phyloP scores from a whole-genome alignment of 2,329 filamentous ascomycete genomes.

The Helotiales sp. region DNA sequence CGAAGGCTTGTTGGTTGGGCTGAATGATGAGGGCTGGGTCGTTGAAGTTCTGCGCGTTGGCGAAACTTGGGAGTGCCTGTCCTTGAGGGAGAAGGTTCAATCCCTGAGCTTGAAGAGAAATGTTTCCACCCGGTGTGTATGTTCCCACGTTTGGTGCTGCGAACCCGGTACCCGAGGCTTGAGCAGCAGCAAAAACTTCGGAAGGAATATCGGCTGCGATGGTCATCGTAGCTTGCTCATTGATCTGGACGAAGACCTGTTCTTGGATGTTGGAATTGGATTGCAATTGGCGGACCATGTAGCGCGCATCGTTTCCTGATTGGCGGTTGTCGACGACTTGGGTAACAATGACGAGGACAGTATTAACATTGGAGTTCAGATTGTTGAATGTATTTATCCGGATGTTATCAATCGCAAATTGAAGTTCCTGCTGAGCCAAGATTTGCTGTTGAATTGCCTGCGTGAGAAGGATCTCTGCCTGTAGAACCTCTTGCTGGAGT shows the following conservation, averaged over 20 bases:
- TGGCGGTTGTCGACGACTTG: slow-evolving; percentile 28
- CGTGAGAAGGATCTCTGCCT: slow-evolving; percentile 16
- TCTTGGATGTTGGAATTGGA: slow-evolving; percentile 19
- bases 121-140: slow-evolving; percentile 13
- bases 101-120: slow-evolving; percentile 2
- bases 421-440: slow-evolving; percentile 22
- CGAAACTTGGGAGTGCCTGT: slow-evolving; percentile 16
- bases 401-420: slow-evolving; percentile 30
- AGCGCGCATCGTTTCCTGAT: slow-evolving; percentile 25
- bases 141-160: slow-evolving; percentile 6
- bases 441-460: slow-evolving; percentile 23
- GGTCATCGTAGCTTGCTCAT: slow-evolving; percentile 11
- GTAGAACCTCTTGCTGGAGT: slow-evolving; percentile 10
- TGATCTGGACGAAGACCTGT: slow-evolving; percentile 14
- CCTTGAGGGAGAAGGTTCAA: slow-evolving; percentile 25
- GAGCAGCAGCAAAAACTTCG: slow-evolving; percentile 9
- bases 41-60: slow-evolving; percentile 9
- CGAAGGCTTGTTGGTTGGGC: slow-evolving; percentile 21
- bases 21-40: slow-evolving; percentile 26
- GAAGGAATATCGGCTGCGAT: slow-evolving; percentile 10
- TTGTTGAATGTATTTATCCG: slow-evolving; percentile 32
- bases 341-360: slow-evolving; percentile 31
- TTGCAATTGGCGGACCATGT: slow-evolving; percentile 29
- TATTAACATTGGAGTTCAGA: slow-evolving; percentile 31
- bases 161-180: slow-evolving; percentile 6